Evolutionary conservation across 768 basidiomycete species (phyloP).

Genomic region (Panus rudis): DNA sequence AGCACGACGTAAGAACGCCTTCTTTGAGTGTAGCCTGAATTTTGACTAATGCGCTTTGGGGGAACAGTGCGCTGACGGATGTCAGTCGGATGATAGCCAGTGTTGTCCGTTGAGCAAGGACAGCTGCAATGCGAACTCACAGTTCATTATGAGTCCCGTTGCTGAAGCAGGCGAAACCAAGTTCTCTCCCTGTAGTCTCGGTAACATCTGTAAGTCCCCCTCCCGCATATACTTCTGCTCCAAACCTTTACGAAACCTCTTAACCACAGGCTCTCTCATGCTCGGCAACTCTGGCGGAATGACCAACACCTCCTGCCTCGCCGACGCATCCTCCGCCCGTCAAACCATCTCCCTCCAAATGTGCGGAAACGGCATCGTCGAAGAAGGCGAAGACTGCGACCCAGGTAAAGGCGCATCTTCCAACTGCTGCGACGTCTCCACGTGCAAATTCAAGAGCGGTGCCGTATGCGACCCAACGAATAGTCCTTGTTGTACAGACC

Average conservation of each 20-base stretch:
- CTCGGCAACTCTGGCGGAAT: constrained; percentile 31
- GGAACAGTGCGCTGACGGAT: constrained; percentile 58
- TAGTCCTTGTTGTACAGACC: constrained; percentile 64
- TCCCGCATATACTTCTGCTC: constrained; percentile 3
- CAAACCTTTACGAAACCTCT: background rate
- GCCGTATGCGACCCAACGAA: constrained; percentile 77
- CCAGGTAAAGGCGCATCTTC: constrained; percentile 56
- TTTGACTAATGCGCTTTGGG: constrained; percentile 5
- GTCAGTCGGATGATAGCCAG: constrained; percentile 33
- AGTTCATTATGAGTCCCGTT: constrained; percentile 85
- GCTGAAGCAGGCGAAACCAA: constrained; percentile 51
- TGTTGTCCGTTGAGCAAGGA: constrained; percentile 67
- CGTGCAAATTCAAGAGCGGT: constrained; percentile 66
- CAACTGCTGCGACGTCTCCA: constrained; percentile 65
- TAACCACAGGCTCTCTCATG: constrained; percentile 56
- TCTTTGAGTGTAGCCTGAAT: background rate
- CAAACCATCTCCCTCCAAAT: constrained; percentile 56
- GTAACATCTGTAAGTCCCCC: constrained; percentile 67
- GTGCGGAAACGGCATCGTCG: constrained; percentile 83
- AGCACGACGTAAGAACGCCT: constrained; percentile 47
- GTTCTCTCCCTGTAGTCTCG: constrained; percentile 76
- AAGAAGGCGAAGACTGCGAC: constrained; percentile 82
- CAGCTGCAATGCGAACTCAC: constrained; percentile 55
- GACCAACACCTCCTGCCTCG: constrained; percentile 62
- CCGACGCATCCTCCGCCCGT: constrained; percentile 32